Evolutionary conservation across 768 basidiomycete genomes (phyloP).

Genomic region (Lyophyllum semitale): DNA sequence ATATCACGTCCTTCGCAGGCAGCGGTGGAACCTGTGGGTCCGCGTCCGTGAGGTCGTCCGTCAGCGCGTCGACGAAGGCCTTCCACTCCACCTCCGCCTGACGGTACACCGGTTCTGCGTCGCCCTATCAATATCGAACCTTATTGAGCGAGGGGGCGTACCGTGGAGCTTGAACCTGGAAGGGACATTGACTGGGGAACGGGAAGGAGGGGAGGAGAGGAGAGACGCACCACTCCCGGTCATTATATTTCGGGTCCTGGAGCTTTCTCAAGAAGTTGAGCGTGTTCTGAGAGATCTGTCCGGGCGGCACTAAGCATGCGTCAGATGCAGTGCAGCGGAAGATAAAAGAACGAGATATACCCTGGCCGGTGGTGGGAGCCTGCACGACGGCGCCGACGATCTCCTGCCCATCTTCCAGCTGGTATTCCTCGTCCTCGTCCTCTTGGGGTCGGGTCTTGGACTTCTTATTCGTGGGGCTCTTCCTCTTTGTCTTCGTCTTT

Average conservation of each 20-base stretch:
- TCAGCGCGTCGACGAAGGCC: conserved; percentile 75
- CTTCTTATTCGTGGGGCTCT: conserved; percentile 23
- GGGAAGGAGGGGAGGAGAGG: background rate
- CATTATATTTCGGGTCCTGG: conserved; percentile 76
- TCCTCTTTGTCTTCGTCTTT: conserved; percentile 26
- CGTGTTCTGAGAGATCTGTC: conserved; percentile 84
- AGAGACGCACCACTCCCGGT: conserved; percentile 69
- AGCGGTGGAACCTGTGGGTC: conserved; percentile 86
- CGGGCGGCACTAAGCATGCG: conserved; percentile 68
- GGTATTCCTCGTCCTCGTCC: conserved; percentile 40
- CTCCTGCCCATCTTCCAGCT: conserved; percentile 63
- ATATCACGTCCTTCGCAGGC: conserved; percentile 89
- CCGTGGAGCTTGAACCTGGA: conserved; percentile 85
- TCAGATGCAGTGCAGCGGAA: background rate
- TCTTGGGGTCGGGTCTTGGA: conserved; percentile 29
- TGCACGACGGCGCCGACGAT: conserved; percentile 76
- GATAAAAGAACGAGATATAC: conserved; percentile 40
- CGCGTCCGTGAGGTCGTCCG: conserved; percentile 62
- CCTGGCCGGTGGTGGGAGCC: conserved; percentile 82
- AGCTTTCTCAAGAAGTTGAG: conserved; percentile 75
- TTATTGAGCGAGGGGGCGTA: conserved; percentile 26
- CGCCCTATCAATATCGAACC: no score
- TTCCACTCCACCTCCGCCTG: conserved; percentile 90
- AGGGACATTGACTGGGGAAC: no score
- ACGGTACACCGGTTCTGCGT: conserved; percentile 74